These are phyloP conservation scores for Zygosaccharomyces gambellarensis DNA, from an alignment of 805 yeast species.

Conservation along the genomic window DNA sequence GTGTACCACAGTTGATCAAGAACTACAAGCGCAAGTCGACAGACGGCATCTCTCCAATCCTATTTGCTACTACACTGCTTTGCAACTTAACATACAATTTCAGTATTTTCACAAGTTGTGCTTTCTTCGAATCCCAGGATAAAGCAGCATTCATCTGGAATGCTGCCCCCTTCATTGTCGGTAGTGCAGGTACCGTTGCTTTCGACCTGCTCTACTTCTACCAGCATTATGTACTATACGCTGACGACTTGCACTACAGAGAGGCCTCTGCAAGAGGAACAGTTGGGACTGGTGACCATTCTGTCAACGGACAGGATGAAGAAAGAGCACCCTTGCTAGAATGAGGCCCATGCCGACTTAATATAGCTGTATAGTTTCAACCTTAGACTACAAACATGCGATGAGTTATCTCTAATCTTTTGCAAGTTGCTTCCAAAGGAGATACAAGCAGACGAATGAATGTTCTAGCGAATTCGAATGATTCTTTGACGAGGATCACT, in stretches of 20 bases:
- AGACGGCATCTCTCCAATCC: constrained; percentile 74
- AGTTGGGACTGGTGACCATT: too few relatives aligned
- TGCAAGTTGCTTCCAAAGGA: too few relatives aligned
- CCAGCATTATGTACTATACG: constrained; percentile 42
- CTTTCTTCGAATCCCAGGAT: constrained; percentile 39
- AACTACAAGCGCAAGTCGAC: constrained; percentile 78
- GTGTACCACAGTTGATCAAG: constrained; percentile 80
- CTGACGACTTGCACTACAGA: constrained; percentile 23
- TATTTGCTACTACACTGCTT: constrained; percentile 70
- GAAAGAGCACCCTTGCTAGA: neutral
- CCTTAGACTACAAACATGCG: too few relatives aligned
- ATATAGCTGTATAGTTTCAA: too few relatives aligned
- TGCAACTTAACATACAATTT: constrained; percentile 75
- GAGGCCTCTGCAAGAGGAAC: neutral
- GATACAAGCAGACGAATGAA: too few relatives aligned
- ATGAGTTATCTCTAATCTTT: too few relatives aligned
- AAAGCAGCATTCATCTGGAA: constrained; percentile 49
- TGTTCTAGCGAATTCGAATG: too few relatives aligned
- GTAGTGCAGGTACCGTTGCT: constrained; percentile 78
- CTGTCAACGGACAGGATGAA: neutral
- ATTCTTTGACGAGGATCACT: too few relatives aligned
- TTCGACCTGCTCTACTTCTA: constrained; percentile 71
- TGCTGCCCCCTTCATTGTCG: constrained; percentile 78
- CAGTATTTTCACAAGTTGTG: constrained; percentile 66
- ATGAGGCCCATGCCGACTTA: neutral